Conservation (phyloP, 1,284 basidiomycete genomes). For the Erythrobasidium hasegawianum region DNA sequence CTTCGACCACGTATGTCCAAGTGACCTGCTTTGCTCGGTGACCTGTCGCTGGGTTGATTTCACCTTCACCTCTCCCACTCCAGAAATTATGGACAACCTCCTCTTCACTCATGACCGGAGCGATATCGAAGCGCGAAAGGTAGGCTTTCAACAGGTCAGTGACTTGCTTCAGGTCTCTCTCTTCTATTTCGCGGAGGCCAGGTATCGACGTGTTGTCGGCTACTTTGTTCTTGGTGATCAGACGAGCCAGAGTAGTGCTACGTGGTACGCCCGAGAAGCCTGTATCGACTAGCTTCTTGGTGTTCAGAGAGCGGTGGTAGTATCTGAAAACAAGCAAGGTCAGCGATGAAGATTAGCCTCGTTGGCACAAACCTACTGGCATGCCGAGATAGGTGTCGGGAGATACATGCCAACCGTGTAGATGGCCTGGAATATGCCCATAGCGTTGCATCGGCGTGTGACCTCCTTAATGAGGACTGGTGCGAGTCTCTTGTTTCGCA, state of each 20-base stretch:
- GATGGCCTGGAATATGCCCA: slow-evolving; percentile 92
- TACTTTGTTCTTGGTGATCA: slow-evolving; percentile 71
- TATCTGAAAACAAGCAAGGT: slow-evolving; percentile 55
- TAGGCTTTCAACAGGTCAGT: slow-evolving; percentile 70
- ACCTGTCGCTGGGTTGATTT: slow-evolving; percentile 50
- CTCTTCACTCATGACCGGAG: slow-evolving; percentile 69
- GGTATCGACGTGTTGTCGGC: slow-evolving; percentile 55
- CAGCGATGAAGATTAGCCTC: too few relatives aligned
- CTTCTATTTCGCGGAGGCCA: slow-evolving; percentile 86
- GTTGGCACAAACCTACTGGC: too few relatives aligned
- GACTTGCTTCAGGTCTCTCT: slow-evolving; percentile 70
- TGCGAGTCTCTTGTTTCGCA: slow-evolving; percentile 89
- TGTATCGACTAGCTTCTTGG: slow-evolving; percentile 85
- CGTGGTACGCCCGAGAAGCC: slow-evolving; percentile 84
- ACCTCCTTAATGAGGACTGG: slow-evolving; percentile 98
- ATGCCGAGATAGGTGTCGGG: slow-evolving; percentile 82
- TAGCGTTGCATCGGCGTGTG: slow-evolving; percentile 83
- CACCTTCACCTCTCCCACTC: slow-evolving; percentile 71
- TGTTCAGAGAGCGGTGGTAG: slow-evolving; percentile 87
- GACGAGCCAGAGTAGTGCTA: slow-evolving; percentile 79
- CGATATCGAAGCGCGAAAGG: slow-evolving; percentile 80
- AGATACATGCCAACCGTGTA: slow-evolving; percentile 90
- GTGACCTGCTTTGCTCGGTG: slow-evolving; percentile 64
- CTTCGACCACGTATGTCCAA: slow-evolving; percentile 96
- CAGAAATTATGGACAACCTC: slow-evolving; percentile 85